Conservation (phyloP, 768 basidiomycete species). For the Suillus ampliporus region DNA sequence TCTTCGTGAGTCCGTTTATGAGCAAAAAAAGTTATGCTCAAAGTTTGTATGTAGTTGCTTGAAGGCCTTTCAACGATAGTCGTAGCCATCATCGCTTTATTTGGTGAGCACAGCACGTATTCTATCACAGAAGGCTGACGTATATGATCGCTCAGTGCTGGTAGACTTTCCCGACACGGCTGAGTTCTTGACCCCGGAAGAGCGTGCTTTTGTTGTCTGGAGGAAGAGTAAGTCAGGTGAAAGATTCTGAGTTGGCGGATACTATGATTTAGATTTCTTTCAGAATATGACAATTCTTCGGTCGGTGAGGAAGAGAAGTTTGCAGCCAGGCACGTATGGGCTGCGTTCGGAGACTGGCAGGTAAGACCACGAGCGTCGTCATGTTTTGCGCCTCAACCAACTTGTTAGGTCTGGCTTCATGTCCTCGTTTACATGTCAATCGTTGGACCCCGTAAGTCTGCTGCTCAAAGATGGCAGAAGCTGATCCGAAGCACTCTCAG, state of each 20-base stretch:
- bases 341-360: slow-evolving; percentile 67
- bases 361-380: slow-evolving; percentile 30
- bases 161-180: slow-evolving; percentile 68
- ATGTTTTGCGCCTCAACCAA: background rate
- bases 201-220: slow-evolving; percentile 58
- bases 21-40: slow-evolving; percentile 8
- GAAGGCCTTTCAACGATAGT: slow-evolving; percentile 68
- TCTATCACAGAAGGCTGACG: background rate
- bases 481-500: slow-evolving; percentile 33
- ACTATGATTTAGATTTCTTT: no score
- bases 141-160: slow-evolving; percentile 46
- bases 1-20: slow-evolving; percentile 51
- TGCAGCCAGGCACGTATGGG: slow-evolving; percentile 53
- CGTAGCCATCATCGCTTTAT: slow-evolving; percentile 57
- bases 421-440: slow-evolving; percentile 54
- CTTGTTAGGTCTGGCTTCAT: slow-evolving; percentile 53
- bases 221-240: slow-evolving; percentile 53
- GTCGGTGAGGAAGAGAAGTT: slow-evolving; percentile 70
- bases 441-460: slow-evolving; percentile 58
- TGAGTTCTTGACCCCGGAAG: slow-evolving; percentile 64
- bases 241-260: background rate
- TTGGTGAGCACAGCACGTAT: slow-evolving; percentile 40
- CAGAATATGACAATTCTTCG: slow-evolving; percentile 58
- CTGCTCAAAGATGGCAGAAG: background rate
- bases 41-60: slow-evolving; percentile 37